Conservation (phyloP, 192 early-diverging fungal genomes). For the Coemansia sp. region DNA sequence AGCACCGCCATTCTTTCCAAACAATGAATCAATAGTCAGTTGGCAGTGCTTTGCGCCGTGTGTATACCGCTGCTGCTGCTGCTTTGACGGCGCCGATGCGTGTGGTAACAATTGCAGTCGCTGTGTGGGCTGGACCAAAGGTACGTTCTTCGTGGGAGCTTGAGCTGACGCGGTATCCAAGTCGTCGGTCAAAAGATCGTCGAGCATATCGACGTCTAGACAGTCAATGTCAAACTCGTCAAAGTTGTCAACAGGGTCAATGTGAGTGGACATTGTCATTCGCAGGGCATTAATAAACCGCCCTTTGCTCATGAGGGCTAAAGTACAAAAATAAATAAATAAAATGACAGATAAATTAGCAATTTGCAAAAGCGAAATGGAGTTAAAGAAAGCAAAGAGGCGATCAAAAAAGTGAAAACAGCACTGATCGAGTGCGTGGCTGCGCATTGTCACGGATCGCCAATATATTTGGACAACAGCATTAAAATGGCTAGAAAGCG, state of each 20-base stretch:
- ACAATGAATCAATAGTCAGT: constrained; percentile 45
- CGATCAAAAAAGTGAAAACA: constrained; percentile 6
- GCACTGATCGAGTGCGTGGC: constrained; percentile 9
- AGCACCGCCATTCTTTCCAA: constrained; percentile 10
- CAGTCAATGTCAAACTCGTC: constrained; percentile 41
- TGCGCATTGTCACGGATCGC: constrained; percentile 28
- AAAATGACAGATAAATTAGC: not conserved
- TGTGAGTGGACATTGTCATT: constrained; percentile 4
- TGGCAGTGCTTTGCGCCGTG: constrained; percentile 22
- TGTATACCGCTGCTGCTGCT: constrained; percentile 7
- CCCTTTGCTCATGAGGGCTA: not conserved
- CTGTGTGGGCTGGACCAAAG: not conserved
- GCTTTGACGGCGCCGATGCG: not conserved
- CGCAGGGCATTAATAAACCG: not conserved
- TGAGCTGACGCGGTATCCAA: constrained; percentile 12
- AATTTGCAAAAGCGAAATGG: not conserved
- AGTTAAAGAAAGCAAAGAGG: not conserved
- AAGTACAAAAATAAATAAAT: not conserved
- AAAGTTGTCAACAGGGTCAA: constrained; percentile 15
- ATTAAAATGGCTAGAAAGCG: too few relatives aligned
- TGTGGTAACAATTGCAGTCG: not conserved
- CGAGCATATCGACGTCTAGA: constrained; percentile 38
- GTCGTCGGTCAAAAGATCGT: constrained; percentile 41
- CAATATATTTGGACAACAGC: not conserved
- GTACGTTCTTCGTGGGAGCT: not conserved